Evolutionary conservation across 768 basidiomycete species (phyloP).

Genomic region (Tulasnella sp.): DNA sequence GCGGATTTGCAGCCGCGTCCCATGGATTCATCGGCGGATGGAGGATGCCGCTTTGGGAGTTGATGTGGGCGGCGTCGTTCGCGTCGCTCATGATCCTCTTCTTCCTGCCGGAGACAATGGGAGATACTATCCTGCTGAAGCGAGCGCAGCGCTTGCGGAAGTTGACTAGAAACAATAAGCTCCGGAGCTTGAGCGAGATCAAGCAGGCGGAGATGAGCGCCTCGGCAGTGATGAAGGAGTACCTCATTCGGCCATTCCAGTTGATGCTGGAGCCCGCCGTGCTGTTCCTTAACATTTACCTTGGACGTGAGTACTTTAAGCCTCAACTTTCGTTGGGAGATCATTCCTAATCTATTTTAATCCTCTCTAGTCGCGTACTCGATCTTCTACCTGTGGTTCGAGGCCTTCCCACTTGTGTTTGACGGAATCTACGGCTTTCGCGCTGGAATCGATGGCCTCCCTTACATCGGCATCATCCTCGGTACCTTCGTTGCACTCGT

Average conservation of each 20-base stretch:
- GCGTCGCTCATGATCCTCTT: conserved; percentile 12
- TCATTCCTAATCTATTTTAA: neutral
- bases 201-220: neutral
- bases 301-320: neutral
- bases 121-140: conserved; percentile 13
- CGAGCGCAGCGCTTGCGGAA: conserved; percentile 21
- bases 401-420: conserved; percentile 27
- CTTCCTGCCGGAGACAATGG: conserved; percentile 22
- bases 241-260: conserved; percentile 22
- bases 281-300: conserved; percentile 21
- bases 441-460: conserved; percentile 22
- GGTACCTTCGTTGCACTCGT: conserved; percentile 19
- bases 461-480: conserved; percentile 23
- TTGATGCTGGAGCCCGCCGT: conserved; percentile 27
- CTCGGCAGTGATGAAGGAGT: conserved; percentile 9
- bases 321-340: no score
- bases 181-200: no score
- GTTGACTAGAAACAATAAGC: conserved; percentile 23
- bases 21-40: conserved; percentile 14
- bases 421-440: conserved; percentile 24
- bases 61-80: conserved; percentile 20
- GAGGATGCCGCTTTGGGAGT: conserved; percentile 23
- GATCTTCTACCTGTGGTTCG: conserved; percentile 25
- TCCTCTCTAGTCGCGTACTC: conserved; percentile 18
- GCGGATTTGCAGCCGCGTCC: no score